These are phyloP conservation scores for Lactarius trivialis DNA, from an alignment of 768 basidiomycete species.

Conservation along the genomic window DNA sequence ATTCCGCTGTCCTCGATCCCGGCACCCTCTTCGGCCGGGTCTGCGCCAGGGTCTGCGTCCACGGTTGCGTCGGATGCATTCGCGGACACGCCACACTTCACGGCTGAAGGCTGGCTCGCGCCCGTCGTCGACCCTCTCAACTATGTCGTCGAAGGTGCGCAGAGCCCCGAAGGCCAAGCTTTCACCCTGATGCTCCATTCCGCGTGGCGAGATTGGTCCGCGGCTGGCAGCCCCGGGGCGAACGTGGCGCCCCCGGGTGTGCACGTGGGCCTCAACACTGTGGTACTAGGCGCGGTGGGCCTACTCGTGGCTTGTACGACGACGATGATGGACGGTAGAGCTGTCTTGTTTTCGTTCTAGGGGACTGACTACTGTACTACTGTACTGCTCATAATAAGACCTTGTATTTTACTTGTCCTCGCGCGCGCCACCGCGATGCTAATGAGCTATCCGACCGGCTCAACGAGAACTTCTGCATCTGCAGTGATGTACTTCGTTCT, in stretches of 20 bases:
- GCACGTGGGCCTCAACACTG: background rate
- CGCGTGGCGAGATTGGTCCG: constrained; percentile 70
- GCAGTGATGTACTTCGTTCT: too few species aligned
- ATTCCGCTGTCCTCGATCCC: constrained; percentile 21
- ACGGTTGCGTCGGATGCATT: background rate
- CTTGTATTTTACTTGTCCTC: too few species aligned
- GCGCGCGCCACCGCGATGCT: too few species aligned
- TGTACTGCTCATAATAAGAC: background rate
- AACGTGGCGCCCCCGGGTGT: constrained; percentile 31
- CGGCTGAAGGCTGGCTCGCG: constrained; percentile 55
- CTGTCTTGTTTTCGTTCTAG: background rate
- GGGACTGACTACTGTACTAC: background rate
- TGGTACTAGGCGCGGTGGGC: background rate
- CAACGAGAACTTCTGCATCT: too few species aligned
- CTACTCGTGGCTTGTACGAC: constrained; percentile 1
- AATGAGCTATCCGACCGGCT: too few species aligned
- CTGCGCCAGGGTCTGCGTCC: background rate
- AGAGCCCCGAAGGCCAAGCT: constrained; percentile 72
- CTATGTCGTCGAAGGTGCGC: constrained; percentile 39
- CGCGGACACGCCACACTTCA: constrained; percentile 37
- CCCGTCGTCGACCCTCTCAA: constrained; percentile 71
- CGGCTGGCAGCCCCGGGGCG: constrained; percentile 45
- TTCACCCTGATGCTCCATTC: constrained; percentile 73
- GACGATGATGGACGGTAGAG: background rate
- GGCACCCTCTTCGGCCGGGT: background rate